phyloP scores from a whole-genome alignment of 2,329 filamentous ascomycete species.

The Tolypocladium tundrense region DNA sequence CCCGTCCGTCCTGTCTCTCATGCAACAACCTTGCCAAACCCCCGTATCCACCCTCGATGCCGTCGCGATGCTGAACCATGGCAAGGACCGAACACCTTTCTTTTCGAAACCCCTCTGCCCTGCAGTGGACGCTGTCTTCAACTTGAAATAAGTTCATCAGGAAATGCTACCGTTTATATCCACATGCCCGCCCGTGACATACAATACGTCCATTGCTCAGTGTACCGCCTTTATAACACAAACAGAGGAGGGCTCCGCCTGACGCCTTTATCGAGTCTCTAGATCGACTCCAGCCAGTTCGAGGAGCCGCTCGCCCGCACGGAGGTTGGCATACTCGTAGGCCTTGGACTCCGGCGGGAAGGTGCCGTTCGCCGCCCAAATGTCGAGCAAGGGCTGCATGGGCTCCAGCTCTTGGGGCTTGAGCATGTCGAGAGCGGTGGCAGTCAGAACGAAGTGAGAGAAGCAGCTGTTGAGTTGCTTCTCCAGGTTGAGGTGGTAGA shows the following conservation, averaged over 20 bases:
- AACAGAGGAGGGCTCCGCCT: background rate
- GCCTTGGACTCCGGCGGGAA: constrained; percentile 68
- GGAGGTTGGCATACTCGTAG: constrained; percentile 53
- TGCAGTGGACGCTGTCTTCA: background rate
- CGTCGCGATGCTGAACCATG: background rate
- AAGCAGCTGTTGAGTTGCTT: constrained; percentile 83
- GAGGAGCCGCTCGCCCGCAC: constrained; percentile 48
- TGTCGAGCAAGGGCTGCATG: constrained; percentile 87
- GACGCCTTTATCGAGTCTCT: constrained; percentile 7
- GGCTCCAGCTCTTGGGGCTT: constrained; percentile 86
- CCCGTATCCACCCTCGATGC: background rate
- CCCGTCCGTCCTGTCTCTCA: background rate
- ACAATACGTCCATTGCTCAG: background rate
- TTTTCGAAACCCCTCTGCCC: background rate
- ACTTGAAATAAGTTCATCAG: background rate
- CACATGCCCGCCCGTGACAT: background rate
- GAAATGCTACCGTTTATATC: background rate
- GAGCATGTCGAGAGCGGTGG: constrained; percentile 73
- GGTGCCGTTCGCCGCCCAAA: constrained; percentile 83
- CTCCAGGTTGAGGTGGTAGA: constrained; percentile 72
- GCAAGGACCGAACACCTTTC: background rate
- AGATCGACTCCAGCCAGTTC: constrained; percentile 30
- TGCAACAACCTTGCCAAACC: background rate
- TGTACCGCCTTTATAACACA: background rate
- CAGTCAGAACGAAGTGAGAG: constrained; percentile 72